Evolutionary conservation across 495 filamentous ascomycete genomes (phyloP).

Genomic region (Delitschia confertaspora): DNA sequence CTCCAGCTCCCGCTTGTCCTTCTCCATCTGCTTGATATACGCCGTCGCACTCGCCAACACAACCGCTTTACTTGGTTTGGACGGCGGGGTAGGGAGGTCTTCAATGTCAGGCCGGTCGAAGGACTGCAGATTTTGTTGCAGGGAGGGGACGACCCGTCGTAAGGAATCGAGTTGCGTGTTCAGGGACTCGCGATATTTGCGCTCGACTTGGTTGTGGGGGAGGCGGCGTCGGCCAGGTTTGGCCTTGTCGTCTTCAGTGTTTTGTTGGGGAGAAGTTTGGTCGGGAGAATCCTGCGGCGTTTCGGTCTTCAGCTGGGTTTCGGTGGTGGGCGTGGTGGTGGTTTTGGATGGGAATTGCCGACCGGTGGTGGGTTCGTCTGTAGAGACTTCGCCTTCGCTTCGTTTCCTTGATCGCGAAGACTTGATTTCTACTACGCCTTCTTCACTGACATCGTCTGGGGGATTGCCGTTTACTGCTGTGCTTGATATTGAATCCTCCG

Average conservation of each 20-base stretch:
- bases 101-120: conserved; percentile 27
- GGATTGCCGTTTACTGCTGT: conserved; percentile 6
- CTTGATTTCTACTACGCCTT: conserved; percentile 26
- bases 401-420: conserved; percentile 24
- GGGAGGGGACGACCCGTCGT: conserved; percentile 24
- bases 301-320: no score
- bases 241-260: conserved; percentile 9
- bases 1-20: conserved; percentile 19
- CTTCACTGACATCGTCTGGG: conserved; percentile 14
- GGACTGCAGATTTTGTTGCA: conserved; percentile 20
- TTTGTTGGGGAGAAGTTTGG: neutral
- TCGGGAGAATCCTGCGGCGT: conserved; percentile 9
- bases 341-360: conserved; percentile 17
- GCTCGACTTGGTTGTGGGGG: conserved; percentile 32
- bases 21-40: conserved; percentile 32
- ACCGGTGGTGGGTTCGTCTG: conserved; percentile 15
- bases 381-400: conserved; percentile 21
- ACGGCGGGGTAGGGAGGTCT: conserved; percentile 23
- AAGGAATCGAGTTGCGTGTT: conserved; percentile 31
- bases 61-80: conserved; percentile 30
- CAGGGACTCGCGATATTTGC: conserved; percentile 29
- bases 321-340: conserved; percentile 2
- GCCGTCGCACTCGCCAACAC: conserved; percentile 28
- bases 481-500: conserved; percentile 15
- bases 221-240: conserved; percentile 25